Percentiles rank a stretch among this genome's conserved stretches.
Conservation (phyloP, 352 stramenopile genomes). For the Globisporangium viniferum region DNA sequence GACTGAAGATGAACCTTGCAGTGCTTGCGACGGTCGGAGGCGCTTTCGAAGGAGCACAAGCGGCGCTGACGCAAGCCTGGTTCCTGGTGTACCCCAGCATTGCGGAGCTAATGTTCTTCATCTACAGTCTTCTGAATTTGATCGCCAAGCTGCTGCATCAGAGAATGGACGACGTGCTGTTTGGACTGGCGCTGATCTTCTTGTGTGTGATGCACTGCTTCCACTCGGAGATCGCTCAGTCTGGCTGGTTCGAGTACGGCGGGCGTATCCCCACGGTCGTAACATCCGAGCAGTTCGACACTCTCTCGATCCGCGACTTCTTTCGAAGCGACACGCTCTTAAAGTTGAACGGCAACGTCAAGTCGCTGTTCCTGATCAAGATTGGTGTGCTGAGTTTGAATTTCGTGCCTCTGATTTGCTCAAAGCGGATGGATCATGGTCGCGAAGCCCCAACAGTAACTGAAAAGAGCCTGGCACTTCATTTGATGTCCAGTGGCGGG, state of each 20-base stretch:
- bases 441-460: background rate
- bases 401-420: constrained; percentile 7
- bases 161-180: constrained; percentile 25
- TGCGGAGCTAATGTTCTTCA: constrained; percentile 21
- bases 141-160: constrained; percentile 15
- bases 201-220: constrained; percentile 17
- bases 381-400: background rate
- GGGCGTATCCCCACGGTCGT: background rate
- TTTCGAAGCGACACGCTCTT: background rate
- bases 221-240: background rate
- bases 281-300: background rate
- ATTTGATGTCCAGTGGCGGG: background rate
- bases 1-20: constrained; percentile 17
- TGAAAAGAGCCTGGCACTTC: background rate
- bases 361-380: constrained; percentile 5
- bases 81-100: constrained; percentile 33
- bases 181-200: constrained; percentile 19
- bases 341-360: constrained; percentile 9
- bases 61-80: constrained; percentile 16
- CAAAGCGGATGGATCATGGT: background rate
- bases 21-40: constrained; percentile 26
- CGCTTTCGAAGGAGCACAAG: constrained; percentile 22
- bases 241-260: constrained; percentile 4
- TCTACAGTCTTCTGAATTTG: constrained; percentile 24
- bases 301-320: constrained; percentile 4